Evolutionary conservation across 2,329 filamentous ascomycete genomes (phyloP).

Genomic region (Arthrinium phaeospermum): DNA sequence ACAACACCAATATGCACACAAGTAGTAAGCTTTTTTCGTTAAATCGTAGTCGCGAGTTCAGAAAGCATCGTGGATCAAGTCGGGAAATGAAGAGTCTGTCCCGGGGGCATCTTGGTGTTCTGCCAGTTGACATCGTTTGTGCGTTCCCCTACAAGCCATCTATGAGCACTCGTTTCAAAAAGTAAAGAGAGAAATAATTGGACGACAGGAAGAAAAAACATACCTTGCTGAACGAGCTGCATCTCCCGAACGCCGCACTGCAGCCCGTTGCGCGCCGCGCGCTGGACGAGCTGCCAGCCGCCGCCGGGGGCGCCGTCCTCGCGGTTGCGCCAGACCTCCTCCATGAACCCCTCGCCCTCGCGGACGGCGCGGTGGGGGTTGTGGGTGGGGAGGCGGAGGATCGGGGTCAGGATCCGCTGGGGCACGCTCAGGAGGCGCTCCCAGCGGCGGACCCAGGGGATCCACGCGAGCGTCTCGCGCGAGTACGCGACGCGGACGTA

Average conservation of each 20-base stretch:
- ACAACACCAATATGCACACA: neutral
- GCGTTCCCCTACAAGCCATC: slow-evolving; percentile 29
- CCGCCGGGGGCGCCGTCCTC: slow-evolving; percentile 37
- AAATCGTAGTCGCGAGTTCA: neutral
- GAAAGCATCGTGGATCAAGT: slow-evolving; percentile 25
- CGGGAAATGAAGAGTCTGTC: slow-evolving; percentile 41
- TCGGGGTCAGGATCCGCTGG: slow-evolving; percentile 62
- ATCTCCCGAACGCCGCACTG: slow-evolving; percentile 62
- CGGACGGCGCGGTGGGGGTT: slow-evolving; percentile 67
- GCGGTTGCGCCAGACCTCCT: slow-evolving; percentile 55
- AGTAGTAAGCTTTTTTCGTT: too few species aligned
- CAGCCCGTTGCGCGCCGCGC: slow-evolving; percentile 55
- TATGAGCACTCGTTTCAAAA: neutral
- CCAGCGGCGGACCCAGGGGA: slow-evolving; percentile 65
- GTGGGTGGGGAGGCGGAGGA: slow-evolving; percentile 61
- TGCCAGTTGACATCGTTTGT: slow-evolving; percentile 42
- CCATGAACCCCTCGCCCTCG: slow-evolving; percentile 59
- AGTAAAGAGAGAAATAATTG: neutral
- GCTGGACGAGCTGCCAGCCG: slow-evolving; percentile 48
- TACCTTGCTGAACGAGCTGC: slow-evolving; percentile 41
- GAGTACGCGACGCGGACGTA: slow-evolving; percentile 76
- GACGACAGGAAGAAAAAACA: neutral
- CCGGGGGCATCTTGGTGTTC: slow-evolving; percentile 40
- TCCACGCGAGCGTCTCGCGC: slow-evolving; percentile 59
- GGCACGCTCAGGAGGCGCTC: slow-evolving; percentile 67